Evolutionary conservation across 352 stramenopile genomes (phyloP).

Genomic region (Thraustotheca clavata): DNA sequence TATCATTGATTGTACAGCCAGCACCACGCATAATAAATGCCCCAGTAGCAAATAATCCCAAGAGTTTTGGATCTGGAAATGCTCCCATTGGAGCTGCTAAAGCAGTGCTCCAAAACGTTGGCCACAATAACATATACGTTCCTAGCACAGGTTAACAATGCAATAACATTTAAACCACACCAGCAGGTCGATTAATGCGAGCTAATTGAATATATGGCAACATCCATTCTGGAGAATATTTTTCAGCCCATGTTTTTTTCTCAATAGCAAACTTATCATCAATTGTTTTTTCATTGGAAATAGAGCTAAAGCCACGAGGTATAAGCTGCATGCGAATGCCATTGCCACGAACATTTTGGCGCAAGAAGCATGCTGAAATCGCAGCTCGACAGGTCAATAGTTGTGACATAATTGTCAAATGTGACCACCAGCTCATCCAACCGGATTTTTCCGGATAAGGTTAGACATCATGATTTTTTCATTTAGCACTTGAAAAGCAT

Average conservation of each 20-base stretch:
- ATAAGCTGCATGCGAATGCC: not conserved
- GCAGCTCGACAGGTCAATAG: not conserved
- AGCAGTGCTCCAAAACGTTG: conserved; percentile 96
- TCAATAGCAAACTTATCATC: conserved; percentile 51
- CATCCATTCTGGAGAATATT: conserved; percentile 62
- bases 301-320: not conserved
- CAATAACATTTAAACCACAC: conserved; percentile 19
- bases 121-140: conserved; percentile 96
- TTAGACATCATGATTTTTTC: too few species aligned
- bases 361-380: not conserved
- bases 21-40: conserved; percentile 96
- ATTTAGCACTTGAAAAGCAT: too few species aligned
- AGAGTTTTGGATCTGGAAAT: conserved; percentile 70
- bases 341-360: not conserved
- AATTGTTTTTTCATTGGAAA: not conserved
- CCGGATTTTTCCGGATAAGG: too few species aligned
- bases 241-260: conserved; percentile 82
- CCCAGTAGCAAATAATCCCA: conserved; percentile 81
- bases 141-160: conserved; percentile 22
- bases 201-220: conserved; percentile 82
- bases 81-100: conserved; percentile 79
- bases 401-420: not conserved
- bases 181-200: conserved; percentile 68
- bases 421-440: too few species aligned
- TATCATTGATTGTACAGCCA: conserved; percentile 99